Conservation (phyloP, 208 protist genomes). For the Leishmania gerbilli region DNA sequence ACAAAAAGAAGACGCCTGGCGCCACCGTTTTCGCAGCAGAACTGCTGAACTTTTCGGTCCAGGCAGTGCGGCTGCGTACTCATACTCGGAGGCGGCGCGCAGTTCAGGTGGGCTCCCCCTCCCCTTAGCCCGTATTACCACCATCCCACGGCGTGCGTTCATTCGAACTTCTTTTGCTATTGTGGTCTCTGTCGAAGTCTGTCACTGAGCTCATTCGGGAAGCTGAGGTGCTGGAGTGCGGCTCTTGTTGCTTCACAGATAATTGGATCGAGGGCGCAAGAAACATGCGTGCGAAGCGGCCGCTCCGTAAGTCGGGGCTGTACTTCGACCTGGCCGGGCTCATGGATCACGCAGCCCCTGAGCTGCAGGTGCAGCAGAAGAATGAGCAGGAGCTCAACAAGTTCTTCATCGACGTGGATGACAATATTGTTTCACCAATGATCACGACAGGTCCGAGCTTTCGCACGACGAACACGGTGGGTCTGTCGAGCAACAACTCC, state of each 20-base stretch:
- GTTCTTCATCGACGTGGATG: conserved; percentile 81
- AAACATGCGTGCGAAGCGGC: conserved; percentile 52
- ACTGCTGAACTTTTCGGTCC: neutral
- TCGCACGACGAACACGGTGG: conserved; percentile 10
- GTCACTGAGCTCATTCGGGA: no score
- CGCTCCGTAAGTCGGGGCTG: conserved; percentile 28
- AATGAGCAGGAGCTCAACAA: conserved; percentile 66
- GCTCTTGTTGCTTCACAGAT: neutral
- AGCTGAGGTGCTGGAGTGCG: neutral
- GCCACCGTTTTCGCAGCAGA: neutral
- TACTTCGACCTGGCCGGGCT: conserved; percentile 63
- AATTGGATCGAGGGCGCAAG: neutral
- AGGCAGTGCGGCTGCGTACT: neutral
- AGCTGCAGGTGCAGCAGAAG: conserved; percentile 72
- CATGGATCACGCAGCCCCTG: conserved; percentile 37
- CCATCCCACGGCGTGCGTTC: neutral
- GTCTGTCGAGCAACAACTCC: conserved; percentile 21
- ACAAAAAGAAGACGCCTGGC: neutral
- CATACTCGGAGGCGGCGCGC: neutral
- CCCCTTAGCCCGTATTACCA: neutral
- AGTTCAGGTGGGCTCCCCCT: neutral
- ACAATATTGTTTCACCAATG: conserved; percentile 75
- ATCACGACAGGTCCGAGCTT: conserved; percentile 51
- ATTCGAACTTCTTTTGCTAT: neutral
- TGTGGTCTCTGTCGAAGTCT: neutral